Evolutionary conservation across 257 asterid genomes (phyloP).

Genomic region (Primulina tabacum): DNA sequence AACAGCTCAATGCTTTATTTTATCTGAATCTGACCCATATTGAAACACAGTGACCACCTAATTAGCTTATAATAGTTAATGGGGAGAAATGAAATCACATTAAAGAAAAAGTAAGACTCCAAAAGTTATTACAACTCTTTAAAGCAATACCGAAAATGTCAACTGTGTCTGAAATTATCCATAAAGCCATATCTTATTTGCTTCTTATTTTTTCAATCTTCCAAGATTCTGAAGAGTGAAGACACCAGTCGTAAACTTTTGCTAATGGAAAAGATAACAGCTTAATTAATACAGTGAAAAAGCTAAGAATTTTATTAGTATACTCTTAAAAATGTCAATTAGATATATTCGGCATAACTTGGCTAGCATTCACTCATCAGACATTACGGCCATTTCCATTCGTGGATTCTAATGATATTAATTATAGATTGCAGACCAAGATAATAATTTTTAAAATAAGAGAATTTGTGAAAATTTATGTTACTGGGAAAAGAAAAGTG

Average conservation of each 20-base stretch:
- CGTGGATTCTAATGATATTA: no score
- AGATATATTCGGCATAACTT: no score
- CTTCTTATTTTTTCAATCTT: conserved; percentile 14
- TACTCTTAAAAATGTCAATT: no score
- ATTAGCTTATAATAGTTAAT: conserved; percentile 24
- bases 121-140: conserved; percentile 10
- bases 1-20: not conserved
- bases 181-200: conserved; percentile 24
- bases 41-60: conserved; percentile 18
- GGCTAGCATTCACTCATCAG: no score
- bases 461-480: no score
- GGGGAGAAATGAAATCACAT: conserved; percentile 29
- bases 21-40: conserved; percentile 17
- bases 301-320: not conserved
- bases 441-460: no score
- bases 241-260: conserved; percentile 14
- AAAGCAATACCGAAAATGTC: conserved; percentile 31
- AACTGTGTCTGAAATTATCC: conserved; percentile 23
- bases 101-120: conserved; percentile 21
- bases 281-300: not conserved
- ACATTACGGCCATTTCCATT: no score
- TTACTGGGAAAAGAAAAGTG: not conserved
- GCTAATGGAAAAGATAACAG: conserved; percentile 21
- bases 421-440: no score
- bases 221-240: conserved; percentile 4